These are phyloP conservation scores for Trametes gibbosa DNA, from an alignment of 768 basidiomycete species.

Conservation along the genomic window DNA sequence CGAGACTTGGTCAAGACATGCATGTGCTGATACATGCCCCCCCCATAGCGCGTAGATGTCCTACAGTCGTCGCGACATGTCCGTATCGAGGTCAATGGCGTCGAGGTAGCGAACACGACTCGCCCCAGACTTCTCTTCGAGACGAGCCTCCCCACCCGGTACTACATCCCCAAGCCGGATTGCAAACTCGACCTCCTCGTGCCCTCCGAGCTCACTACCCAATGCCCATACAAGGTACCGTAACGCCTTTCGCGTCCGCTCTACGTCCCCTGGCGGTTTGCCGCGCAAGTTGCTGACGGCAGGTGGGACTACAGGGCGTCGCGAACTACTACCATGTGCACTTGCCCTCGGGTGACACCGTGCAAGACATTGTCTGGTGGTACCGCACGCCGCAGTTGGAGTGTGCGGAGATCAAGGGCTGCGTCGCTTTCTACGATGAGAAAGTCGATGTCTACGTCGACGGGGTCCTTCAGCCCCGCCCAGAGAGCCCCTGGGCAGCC, in stretches of 20 bases:
- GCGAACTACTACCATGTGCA: slow-evolving; percentile 57
- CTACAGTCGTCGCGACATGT: slow-evolving; percentile 59
- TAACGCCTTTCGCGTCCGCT: too few species aligned
- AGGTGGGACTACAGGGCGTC: slow-evolving; percentile 42
- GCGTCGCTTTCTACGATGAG: slow-evolving; percentile 63
- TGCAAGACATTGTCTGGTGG: slow-evolving; percentile 60
- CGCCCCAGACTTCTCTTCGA: slow-evolving; percentile 57
- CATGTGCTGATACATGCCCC: background rate
- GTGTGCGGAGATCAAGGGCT: slow-evolving; percentile 47
- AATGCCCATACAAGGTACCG: slow-evolving; percentile 65
- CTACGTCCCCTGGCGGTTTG: background rate
- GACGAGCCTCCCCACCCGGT: slow-evolving; percentile 53
- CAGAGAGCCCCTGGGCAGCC: slow-evolving; percentile 11
- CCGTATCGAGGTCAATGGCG: slow-evolving; percentile 57
- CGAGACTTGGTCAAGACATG: background rate
- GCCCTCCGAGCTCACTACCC: slow-evolving; percentile 44
- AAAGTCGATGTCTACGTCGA: slow-evolving; percentile 67
- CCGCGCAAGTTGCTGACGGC: background rate
- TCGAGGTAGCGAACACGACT: slow-evolving; percentile 58
- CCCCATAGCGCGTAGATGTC: slow-evolving; percentile 54
- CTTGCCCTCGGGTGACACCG: slow-evolving; percentile 40
- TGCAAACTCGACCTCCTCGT: slow-evolving; percentile 48
- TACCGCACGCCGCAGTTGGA: slow-evolving; percentile 55
- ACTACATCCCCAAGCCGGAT: slow-evolving; percentile 60
- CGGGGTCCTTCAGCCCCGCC: slow-evolving; percentile 47